phyloP scores from a whole-genome alignment of 805 yeast genomes.

The Saturnispora zaruensis region DNA sequence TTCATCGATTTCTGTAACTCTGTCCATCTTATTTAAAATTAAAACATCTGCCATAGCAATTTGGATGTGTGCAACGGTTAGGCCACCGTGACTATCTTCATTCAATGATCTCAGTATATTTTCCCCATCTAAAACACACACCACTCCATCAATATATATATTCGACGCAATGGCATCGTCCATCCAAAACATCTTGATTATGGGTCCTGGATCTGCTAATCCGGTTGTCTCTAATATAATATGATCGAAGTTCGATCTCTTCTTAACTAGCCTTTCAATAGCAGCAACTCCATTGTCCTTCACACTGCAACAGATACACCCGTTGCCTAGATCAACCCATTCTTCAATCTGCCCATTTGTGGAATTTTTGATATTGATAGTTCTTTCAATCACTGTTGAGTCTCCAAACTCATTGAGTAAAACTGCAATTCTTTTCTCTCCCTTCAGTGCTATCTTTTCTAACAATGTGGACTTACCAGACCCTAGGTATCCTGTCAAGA shows the following conservation, averaged over 20 bases:
- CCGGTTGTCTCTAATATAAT: slow-evolving; percentile 94
- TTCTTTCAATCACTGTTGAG: slow-evolving; percentile 80
- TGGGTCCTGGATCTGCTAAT: slow-evolving; percentile 95
- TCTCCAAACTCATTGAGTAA: slow-evolving; percentile 91
- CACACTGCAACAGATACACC: slow-evolving; percentile 94
- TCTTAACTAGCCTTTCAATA: slow-evolving; percentile 74
- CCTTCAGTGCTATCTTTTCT: slow-evolving; percentile 59
- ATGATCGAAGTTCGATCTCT: slow-evolving; percentile 67
- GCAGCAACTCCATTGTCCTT: slow-evolving; percentile 93
- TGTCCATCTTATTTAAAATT: slow-evolving; percentile 72
- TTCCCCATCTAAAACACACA: slow-evolving; percentile 75
- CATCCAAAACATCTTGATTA: slow-evolving; percentile 95
- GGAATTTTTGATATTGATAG: slow-evolving; percentile 57
- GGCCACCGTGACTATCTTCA: slow-evolving; percentile 23
- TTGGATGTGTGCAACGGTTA: slow-evolving; percentile 83
- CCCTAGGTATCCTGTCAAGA: slow-evolving; percentile 91
- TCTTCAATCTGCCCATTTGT: slow-evolving; percentile 60
- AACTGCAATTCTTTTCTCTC: slow-evolving; percentile 75
- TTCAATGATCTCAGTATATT: slow-evolving; percentile 58
- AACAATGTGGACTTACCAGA: slow-evolving; percentile 88
- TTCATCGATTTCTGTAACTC: slow-evolving; percentile 14
- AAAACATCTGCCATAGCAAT: slow-evolving; percentile 83
- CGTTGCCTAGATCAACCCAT: slow-evolving; percentile 95
- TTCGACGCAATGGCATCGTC: slow-evolving; percentile 81
- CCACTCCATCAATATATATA: slow-evolving; percentile 84